Conservation (phyloP, 768 basidiomycete genomes). For the Tulasnella sp. region DNA sequence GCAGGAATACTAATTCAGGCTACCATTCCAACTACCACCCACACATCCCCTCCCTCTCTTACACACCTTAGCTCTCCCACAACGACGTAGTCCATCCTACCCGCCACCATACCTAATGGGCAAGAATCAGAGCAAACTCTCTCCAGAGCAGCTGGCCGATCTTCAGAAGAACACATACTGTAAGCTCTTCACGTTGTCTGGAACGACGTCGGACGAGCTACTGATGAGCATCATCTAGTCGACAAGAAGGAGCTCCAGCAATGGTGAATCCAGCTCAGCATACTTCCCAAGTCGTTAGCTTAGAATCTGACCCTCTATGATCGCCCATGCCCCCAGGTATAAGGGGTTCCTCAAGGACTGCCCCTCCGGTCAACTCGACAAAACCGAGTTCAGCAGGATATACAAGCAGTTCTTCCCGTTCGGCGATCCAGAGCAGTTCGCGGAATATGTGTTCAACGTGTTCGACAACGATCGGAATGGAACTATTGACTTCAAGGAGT, state of each 20-base stretch:
- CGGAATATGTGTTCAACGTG: constrained; percentile 97
- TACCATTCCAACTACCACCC: neutral
- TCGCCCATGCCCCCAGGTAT: constrained; percentile 50
- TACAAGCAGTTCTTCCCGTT: constrained; percentile 99
- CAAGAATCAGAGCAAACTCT: constrained; percentile 92
- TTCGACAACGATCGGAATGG: constrained; percentile 93
- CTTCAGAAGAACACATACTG: constrained; percentile 98
- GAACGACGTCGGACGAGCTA: constrained; percentile 16
- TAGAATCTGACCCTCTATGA: constrained; percentile 11
- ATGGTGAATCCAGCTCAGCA: constrained; percentile 43
- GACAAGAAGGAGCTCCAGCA: constrained; percentile 96
- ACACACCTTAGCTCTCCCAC: neutral
- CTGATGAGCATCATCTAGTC: constrained; percentile 36
- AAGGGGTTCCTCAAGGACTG: constrained; percentile 99
- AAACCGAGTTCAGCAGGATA: constrained; percentile 89
- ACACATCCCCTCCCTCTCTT: neutral
- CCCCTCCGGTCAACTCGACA: constrained; percentile 92
- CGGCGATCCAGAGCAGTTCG: constrained; percentile 92
- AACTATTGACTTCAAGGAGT: constrained; percentile 98
- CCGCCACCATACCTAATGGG: constrained; percentile 52
- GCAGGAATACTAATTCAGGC: neutral
- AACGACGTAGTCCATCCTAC: neutral
- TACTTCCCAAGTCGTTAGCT: neutral
- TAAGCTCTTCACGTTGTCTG: constrained; percentile 29
- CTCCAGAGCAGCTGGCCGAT: constrained; percentile 84